Conservation (phyloP, 2,329 filamentous ascomycete species). For the Fusarium bactridioides region DNA sequence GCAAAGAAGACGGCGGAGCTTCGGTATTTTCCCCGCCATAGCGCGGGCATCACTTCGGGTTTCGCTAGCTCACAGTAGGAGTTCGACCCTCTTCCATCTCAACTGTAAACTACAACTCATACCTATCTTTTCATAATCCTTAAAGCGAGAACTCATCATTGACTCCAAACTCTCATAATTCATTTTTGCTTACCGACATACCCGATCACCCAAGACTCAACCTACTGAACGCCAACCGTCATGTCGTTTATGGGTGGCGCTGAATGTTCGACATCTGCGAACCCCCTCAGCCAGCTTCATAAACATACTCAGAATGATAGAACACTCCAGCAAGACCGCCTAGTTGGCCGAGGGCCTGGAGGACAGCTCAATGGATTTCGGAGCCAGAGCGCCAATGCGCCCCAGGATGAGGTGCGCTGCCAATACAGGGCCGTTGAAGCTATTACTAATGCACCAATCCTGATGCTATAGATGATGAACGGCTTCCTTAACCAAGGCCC, state of each 20-base stretch:
- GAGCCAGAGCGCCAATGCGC: conserved; percentile 71
- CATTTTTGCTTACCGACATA: neutral
- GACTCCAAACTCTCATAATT: neutral
- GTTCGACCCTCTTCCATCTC: conserved; percentile 24
- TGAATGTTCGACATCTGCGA: conserved; percentile 95
- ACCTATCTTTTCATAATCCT: neutral
- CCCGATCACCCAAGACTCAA: conserved; percentile 9
- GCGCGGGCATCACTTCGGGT: conserved; percentile 13
- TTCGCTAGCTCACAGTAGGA: conserved; percentile 16
- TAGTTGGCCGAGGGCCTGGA: conserved; percentile 77
- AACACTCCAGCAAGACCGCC: conserved; percentile 87
- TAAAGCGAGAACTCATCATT: neutral
- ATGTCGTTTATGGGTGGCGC: conserved; percentile 98
- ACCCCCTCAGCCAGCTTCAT: conserved; percentile 95
- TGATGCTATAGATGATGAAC: conserved; percentile 78
- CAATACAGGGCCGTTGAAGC: conserved; percentile 5
- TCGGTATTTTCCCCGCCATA: conserved; percentile 43
- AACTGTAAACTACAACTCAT: conserved; percentile 22
- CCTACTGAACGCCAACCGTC: conserved; percentile 37
- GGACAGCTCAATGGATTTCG: conserved; percentile 80
- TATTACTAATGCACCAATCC: conserved; percentile 42
- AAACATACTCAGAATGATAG: conserved; percentile 98
- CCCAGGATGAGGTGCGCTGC: conserved; percentile 73
- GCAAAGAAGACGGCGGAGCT: conserved; percentile 35
- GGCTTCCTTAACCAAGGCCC: conserved; percentile 86